Evolutionary conservation across 2,329 filamentous ascomycete species (phyloP).

Genomic region (Verticillium nonalfalfae): DNA sequence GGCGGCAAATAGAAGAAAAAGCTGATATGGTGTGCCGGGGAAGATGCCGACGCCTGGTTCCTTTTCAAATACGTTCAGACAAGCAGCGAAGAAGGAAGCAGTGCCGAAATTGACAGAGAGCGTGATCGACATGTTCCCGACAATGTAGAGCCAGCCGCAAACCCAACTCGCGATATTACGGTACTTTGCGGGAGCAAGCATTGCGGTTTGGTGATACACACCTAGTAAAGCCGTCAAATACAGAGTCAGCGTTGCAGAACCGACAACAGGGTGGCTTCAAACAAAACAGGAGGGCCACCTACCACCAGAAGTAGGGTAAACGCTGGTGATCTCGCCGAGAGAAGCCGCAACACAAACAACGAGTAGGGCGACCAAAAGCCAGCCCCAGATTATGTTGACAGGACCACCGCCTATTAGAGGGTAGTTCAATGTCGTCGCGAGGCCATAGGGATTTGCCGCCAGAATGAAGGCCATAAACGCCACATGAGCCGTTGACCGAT

Average conservation of each 20-base stretch:
- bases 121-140: constrained; percentile 77
- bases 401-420: constrained; percentile 61
- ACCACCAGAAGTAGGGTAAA: constrained; percentile 71
- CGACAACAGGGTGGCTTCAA: not conserved
- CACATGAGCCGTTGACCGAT: constrained; percentile 61
- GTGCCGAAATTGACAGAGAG: constrained; percentile 74
- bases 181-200: constrained; percentile 57
- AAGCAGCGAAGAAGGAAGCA: constrained; percentile 53
- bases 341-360: constrained; percentile 66
- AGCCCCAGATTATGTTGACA: constrained; percentile 67
- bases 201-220: constrained; percentile 74
- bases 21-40: constrained; percentile 51
- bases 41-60: constrained; percentile 36
- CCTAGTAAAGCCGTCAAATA: constrained; percentile 12
- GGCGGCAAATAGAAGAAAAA: constrained; percentile 65
- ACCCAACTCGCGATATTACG: constrained; percentile 64
- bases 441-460: constrained; percentile 67
- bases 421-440: constrained; percentile 64
- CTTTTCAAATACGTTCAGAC: constrained; percentile 48
- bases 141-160: constrained; percentile 69
- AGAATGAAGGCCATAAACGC: constrained; percentile 74
- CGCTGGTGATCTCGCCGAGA: constrained; percentile 67
- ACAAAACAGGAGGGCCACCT: constrained; percentile 7
- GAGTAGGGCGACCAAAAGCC: constrained; percentile 61
- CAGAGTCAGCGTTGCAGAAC: not conserved